Evolutionary conservation across 2,329 filamentous ascomycete species (phyloP).

Genomic region (Aspergillus amoenus): DNA sequence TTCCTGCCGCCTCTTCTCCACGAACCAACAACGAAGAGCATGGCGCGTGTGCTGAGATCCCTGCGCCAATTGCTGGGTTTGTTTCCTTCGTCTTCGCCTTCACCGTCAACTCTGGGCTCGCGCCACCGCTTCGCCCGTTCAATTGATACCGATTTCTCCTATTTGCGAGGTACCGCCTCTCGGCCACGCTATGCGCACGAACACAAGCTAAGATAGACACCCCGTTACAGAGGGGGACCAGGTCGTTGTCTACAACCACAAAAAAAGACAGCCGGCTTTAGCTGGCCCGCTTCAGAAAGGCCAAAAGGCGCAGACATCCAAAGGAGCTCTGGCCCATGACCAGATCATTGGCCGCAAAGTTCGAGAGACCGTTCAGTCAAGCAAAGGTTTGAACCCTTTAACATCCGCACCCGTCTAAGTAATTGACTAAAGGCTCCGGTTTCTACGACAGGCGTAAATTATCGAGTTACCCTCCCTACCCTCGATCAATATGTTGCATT

Average conservation of each 20-base stretch:
- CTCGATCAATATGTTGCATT: constrained; percentile 72
- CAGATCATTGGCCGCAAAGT: constrained; percentile 64
- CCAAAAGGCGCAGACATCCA: constrained; percentile 35
- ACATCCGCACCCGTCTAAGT: neutral
- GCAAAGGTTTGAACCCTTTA: constrained; percentile 41
- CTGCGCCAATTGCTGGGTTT: constrained; percentile 32
- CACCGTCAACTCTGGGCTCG: constrained; percentile 3
- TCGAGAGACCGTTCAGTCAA: constrained; percentile 60
- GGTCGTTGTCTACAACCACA: constrained; percentile 33
- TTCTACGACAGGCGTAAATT: constrained; percentile 41
- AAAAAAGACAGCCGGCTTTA: constrained; percentile 38
- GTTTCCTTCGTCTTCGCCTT: constrained; percentile 13
- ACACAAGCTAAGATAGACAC: constrained; percentile 3
- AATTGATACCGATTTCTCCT: constrained; percentile 39
- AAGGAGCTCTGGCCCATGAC: constrained; percentile 43
- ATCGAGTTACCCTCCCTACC: constrained; percentile 63
- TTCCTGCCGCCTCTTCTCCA: neutral
- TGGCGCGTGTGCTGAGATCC: constrained; percentile 37
- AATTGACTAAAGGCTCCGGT: neutral
- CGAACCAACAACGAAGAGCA: constrained; percentile 13
- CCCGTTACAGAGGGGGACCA: constrained; percentile 42
- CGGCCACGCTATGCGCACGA: neutral
- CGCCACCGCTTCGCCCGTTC: constrained; percentile 23
- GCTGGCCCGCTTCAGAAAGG: constrained; percentile 43
- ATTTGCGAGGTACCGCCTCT: constrained; percentile 34